Conservation (phyloP, 73 alveolate genomes). For the Breviolum minutum region DNA sequence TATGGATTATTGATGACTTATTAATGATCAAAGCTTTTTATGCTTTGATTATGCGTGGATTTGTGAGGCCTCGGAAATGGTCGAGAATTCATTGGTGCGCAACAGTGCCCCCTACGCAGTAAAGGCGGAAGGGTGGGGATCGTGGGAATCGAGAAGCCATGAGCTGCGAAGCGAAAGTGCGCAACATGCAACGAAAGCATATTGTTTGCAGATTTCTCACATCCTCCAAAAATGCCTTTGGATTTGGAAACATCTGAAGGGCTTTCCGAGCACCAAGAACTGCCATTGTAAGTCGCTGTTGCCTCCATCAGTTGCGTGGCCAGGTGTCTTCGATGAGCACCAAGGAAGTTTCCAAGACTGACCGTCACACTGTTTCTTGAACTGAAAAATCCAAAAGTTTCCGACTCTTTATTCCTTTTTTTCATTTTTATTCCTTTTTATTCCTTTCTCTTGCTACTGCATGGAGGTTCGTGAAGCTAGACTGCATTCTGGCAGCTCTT, state of each 20-base stretch:
- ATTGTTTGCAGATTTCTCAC: neutral
- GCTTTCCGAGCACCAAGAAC: neutral
- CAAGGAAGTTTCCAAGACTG: neutral
- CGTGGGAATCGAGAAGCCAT: too few species aligned
- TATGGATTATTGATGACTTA: neutral
- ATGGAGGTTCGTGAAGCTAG: neutral
- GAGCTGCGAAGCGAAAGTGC: too few species aligned
- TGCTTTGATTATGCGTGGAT: neutral
- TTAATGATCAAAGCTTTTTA: neutral
- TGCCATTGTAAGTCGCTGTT: neutral
- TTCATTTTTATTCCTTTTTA: too few species aligned
- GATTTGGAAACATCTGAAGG: neutral
- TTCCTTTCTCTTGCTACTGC: neutral
- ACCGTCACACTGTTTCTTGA: constrained; percentile 20
- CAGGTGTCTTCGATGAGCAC: constrained; percentile 1
- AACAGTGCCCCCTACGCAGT: constrained; percentile 6
- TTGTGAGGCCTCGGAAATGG: neutral
- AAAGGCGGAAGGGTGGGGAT: neutral
- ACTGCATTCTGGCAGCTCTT: neutral
- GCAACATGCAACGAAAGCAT: too few species aligned
- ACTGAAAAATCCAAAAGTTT: neutral
- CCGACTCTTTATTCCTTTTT: too few species aligned
- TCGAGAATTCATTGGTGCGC: neutral
- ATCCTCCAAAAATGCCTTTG: neutral
- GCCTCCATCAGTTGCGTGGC: neutral